Conservation (phyloP, 2,329 filamentous ascomycete species). For the Hirsutella thompsonii region DNA sequence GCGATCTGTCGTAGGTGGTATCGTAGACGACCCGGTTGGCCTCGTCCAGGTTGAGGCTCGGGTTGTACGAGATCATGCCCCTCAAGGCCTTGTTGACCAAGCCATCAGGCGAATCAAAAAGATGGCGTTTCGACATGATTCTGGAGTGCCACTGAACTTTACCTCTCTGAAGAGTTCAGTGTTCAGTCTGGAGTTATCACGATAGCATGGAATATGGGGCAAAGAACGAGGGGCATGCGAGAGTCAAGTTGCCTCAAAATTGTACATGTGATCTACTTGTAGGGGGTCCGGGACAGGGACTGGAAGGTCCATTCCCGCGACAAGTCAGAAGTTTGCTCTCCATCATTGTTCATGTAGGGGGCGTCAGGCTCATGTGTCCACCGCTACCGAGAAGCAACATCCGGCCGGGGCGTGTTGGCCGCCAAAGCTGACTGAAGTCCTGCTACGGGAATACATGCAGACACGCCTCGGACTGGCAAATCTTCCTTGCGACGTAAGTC, state of each 20-base stretch:
- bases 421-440: neutral
- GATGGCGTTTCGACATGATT: slow-evolving; percentile 37
- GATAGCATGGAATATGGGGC: no score
- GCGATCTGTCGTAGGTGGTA: slow-evolving; percentile 26
- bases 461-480: neutral
- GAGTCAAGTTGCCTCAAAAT: no score
- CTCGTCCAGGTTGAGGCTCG: slow-evolving; percentile 34
- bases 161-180: no score
- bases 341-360: neutral
- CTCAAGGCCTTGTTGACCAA: slow-evolving; percentile 38
- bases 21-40: slow-evolving; percentile 39
- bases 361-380: neutral
- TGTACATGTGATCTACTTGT: no score
- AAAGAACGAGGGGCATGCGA: no score
- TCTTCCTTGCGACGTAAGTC: no score
- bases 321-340: neutral
- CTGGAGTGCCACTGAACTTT: neutral
- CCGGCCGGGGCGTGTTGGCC: neutral
- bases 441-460: neutral
- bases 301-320: neutral
- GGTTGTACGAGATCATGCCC: slow-evolving; percentile 40
- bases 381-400: neutral
- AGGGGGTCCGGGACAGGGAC: no score
- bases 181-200: no score
- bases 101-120: slow-evolving; percentile 38